Evolutionary conservation across 495 filamentous ascomycete genomes (phyloP).

Genomic region (Neurospora sublineolata): DNA sequence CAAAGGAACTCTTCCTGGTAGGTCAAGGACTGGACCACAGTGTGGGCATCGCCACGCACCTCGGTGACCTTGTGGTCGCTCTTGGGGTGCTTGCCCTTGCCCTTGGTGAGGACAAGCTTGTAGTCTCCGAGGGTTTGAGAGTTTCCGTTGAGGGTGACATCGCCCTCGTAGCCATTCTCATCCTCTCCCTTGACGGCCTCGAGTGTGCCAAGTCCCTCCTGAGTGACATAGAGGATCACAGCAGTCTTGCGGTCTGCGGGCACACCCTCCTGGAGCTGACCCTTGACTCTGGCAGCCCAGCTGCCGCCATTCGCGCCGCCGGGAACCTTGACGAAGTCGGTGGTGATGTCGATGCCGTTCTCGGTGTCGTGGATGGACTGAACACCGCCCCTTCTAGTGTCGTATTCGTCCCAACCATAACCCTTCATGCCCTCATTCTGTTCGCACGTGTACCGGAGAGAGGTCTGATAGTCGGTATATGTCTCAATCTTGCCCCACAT

Average conservation of each 20-base stretch:
- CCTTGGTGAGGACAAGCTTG: slow-evolving; percentile 65
- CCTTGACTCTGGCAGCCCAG: slow-evolving; percentile 85
- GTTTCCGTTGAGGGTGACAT: slow-evolving; percentile 65
- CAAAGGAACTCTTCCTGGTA: slow-evolving; percentile 63
- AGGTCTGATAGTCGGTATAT: slow-evolving; percentile 63
- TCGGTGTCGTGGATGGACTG: slow-evolving; percentile 83
- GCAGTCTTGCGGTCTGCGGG: slow-evolving; percentile 55
- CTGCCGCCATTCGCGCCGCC: slow-evolving; percentile 79
- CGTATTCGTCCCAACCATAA: slow-evolving; percentile 96
- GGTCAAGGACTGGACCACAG: slow-evolving; percentile 59
- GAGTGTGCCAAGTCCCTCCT: slow-evolving; percentile 59
- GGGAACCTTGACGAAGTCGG: slow-evolving; percentile 85
- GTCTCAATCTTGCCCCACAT: slow-evolving; percentile 86
- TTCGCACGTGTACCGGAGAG: slow-evolving; percentile 88
- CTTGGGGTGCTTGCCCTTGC: slow-evolving; percentile 48
- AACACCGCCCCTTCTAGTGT: slow-evolving; percentile 71
- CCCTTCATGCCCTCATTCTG: slow-evolving; percentile 89
- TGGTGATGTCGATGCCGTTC: slow-evolving; percentile 81
- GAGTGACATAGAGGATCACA: slow-evolving; percentile 65
- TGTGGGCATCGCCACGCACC: slow-evolving; percentile 56
- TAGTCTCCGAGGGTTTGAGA: slow-evolving; percentile 74
- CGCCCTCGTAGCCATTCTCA: slow-evolving; percentile 47
- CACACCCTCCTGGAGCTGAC: slow-evolving; percentile 59
- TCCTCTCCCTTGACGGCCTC: slow-evolving; percentile 42
- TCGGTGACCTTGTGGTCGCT: slow-evolving; percentile 50